Evolutionary conservation across 306 rosid genomes (phyloP), one percentile per base, ranked within the genome.

Genomic region (Cucurbita maxima): DNA sequence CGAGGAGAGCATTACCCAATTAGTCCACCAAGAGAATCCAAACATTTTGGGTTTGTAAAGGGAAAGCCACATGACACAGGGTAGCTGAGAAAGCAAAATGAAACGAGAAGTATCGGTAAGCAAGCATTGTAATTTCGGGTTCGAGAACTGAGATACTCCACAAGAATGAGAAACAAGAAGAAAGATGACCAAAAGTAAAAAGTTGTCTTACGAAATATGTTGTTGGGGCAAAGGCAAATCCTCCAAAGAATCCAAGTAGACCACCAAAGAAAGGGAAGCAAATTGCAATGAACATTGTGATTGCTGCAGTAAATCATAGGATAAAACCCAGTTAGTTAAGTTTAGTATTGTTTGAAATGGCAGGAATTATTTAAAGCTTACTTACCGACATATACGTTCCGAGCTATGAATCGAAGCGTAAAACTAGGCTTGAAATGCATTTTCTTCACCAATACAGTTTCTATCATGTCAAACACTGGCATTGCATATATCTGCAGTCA

Each of bases 391-490:
- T 87, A 92, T 7, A 55, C 0, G 74, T 76, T 92, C 9, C 97
- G 94, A 3, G 86, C 73, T 13, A 85, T 40, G 50, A 92, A 92
- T 48, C 97, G 92, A 76, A 92, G 96, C 0, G 1, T 56, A 14
- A 15, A 50, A 52, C 52, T 82, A 1, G 97, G 97, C 19, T 30
- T 58, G 80, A 88, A 87, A 58, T 81, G 47, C 50, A 92, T 37
- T 76, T 92, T 87, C 87, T 89, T 89, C 69, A 92, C 96, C 81
- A 92, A 10, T 12, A 86, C 72, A 52, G 90, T 86, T 86, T 92
- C 97, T 38, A 92, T 83, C 97, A 92, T 92, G 82, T 92, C 97
- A 76, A 92, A 92, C 62, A 92, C 97, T 0, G 97, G 94, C 94
- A 92, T 92, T 70, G 97, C 96, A 67, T 89, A 92, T 36, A 92